phyloP scores from a whole-genome alignment of 176 grass and related monocot species.

The Urochloa ruziziensis region DNA sequence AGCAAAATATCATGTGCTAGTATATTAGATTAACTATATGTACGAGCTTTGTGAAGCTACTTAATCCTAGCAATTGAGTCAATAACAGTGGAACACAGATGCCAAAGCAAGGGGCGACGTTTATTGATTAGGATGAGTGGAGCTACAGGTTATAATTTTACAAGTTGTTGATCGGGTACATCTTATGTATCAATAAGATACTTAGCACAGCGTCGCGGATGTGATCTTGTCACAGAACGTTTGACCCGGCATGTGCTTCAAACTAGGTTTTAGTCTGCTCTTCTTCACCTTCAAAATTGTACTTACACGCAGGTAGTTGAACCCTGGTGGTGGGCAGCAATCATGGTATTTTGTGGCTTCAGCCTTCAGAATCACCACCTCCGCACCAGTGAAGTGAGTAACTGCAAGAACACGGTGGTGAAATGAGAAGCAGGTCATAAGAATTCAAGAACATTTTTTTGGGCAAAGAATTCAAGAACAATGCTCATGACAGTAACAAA shows the following conservation, averaged over 20 bases:
- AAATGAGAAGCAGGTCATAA: not conserved
- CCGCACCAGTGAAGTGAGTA: constrained; percentile 75
- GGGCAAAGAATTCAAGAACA: no score
- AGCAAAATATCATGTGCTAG: not conserved
- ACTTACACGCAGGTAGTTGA: constrained; percentile 39
- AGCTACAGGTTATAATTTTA: not conserved
- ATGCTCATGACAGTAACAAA: not conserved
- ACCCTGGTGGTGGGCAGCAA: not conserved
- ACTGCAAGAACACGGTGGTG: constrained; percentile 30
- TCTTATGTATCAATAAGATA: constrained; percentile 3
- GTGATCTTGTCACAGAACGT: not conserved
- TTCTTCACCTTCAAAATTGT: constrained; percentile 50
- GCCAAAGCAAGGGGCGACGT: not conserved
- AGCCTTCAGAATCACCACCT: constrained; percentile 58
- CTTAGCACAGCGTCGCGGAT: not conserved
- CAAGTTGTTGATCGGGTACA: constrained; percentile 26
- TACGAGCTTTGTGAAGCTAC: not conserved
- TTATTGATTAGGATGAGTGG: constrained; percentile 18
- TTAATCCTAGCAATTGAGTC: not conserved
- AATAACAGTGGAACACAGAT: not conserved
- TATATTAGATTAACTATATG: not conserved
- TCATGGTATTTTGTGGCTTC: not conserved
- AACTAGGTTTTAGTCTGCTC: constrained; percentile 30
- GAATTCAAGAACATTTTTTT: constrained; percentile 14
- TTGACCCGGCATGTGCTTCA: constrained; percentile 4